phyloP scores from a whole-genome alignment of 2,329 filamentous ascomycete species.

The Exophiala spinifera region DNA sequence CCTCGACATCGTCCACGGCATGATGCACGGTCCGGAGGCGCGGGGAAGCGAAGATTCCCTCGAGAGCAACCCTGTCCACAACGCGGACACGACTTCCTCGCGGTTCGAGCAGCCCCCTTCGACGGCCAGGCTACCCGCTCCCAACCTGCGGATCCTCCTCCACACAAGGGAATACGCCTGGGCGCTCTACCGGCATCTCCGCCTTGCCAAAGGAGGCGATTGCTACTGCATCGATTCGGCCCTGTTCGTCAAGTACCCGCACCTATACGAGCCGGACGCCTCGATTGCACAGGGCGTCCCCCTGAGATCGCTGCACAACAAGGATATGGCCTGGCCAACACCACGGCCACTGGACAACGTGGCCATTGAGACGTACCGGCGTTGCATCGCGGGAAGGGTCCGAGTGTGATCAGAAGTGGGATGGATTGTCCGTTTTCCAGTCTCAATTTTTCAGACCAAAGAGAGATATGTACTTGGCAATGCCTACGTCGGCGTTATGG shows the following conservation, averaged over 20 bases:
- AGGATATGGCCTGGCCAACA: constrained; percentile 2
- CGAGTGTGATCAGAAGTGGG: background rate
- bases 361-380: constrained; percentile 10
- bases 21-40: background rate
- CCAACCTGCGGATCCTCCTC: constrained; percentile 12
- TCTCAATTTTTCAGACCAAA: too few species aligned
- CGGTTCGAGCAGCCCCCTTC: too few species aligned
- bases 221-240: constrained; percentile 1
- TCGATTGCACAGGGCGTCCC: constrained; percentile 9
- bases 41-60: background rate
- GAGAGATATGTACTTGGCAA: too few species aligned
- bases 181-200: constrained; percentile 9
- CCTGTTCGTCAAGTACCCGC: constrained; percentile 16
- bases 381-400: background rate
- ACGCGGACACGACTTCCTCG: too few species aligned
- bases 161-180: constrained; percentile 10
- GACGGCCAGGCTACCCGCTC: constrained; percentile 9
- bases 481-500: too few species aligned
- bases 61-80: too few species aligned
- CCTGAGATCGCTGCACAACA: constrained; percentile 7
- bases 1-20: constrained; percentile 12
- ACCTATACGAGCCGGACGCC: constrained; percentile 13
- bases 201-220: constrained; percentile 4
- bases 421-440: too few species aligned
- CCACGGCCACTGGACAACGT: constrained; percentile 10